These are phyloP conservation scores for Cymbopogon flexuosus DNA, from an alignment of 202 grass and related monocot genomes.

Conservation along the genomic window DNA sequence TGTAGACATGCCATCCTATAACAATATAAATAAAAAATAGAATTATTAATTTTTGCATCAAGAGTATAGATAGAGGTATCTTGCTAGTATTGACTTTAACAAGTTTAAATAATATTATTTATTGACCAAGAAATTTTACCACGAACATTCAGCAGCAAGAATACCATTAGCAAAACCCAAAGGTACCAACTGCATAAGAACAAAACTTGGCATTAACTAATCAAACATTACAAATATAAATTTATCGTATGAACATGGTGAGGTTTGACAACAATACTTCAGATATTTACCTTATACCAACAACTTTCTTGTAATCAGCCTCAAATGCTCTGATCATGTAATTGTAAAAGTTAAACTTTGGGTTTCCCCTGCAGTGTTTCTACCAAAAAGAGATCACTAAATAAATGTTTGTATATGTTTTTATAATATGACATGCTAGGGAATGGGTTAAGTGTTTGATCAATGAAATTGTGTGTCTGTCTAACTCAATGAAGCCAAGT, in stretches of 20 bases:
- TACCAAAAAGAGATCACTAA: constrained; percentile 16
- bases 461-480: neutral
- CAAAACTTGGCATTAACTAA: neutral
- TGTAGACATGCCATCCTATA: constrained; percentile 72
- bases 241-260: neutral
- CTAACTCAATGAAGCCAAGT: constrained; percentile 78
- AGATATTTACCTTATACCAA: constrained; percentile 57
- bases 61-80: neutral
- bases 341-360: constrained; percentile 69
- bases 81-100: neutral
- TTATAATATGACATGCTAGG: neutral
- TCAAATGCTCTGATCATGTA: constrained; percentile 84
- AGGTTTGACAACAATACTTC: neutral
- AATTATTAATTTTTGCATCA: neutral
- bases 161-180: constrained; percentile 66
- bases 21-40: neutral
- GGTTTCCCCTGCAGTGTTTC: constrained; percentile 51
- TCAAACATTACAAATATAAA: neutral
- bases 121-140: constrained; percentile 29
- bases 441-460: neutral
- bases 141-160: constrained; percentile 73
- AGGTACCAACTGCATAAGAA: constrained; percentile 68
- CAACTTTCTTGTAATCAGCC: constrained; percentile 77
- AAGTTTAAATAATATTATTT: neutral
- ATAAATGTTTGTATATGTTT: neutral